Base-by-base conservation (phyloP, 208 protist genomes). In the Trypanosoma melophagium region DNA sequence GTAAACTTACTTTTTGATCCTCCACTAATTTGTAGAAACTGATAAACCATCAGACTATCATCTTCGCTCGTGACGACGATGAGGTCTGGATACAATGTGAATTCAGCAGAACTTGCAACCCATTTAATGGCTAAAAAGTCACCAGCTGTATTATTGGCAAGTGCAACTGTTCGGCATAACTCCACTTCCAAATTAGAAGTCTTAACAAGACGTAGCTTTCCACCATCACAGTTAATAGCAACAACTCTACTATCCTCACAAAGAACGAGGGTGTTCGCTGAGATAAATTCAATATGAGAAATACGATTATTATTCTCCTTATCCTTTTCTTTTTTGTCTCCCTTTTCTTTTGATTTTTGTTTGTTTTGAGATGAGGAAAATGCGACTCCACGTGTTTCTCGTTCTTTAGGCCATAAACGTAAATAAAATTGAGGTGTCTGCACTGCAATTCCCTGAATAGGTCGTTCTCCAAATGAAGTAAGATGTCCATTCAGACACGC, bases 1-100 rank as follows among this genome's bases (percentile, higher is more conserved):
- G 16, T 7, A 45, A 7, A 13, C n/a, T 16, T 28, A 35, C 14
- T 3, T 22, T 14, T 38, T 40, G 44, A 16, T 13, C 42, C 49
- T 66, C 44, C 17, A 66, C 16, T 41, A 2, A 53, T 7, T 45
- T 58, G 10, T 24, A 17, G 16, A 41, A 92, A 63, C 53, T 84
- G 84, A 56, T 92, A 95, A 54, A 79, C 69, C 13, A 82, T 87
- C 47, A 95, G 79, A 7, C 77, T 82, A 75, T 95, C 89, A 67
- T 95, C 89, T 59, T 93, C 86, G 40, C 76, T 86, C 3, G 89
- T 79, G 40, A 80, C 80, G 49, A 93, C 52, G 25, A 95, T 71
- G 8, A 95, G 55, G 57, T 95, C 83, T 0, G 86, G 89, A 25
- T 68, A 63, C 19, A 89, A 56, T n/a, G 83, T 66, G 19, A 56